A percentile compares a stretch with the other conserved stretches of the same genome.
These are phyloP conservation scores for Liriodendron chinense DNA, from an alignment of 164 flowering plant genomes.

Conservation along the genomic window DNA sequence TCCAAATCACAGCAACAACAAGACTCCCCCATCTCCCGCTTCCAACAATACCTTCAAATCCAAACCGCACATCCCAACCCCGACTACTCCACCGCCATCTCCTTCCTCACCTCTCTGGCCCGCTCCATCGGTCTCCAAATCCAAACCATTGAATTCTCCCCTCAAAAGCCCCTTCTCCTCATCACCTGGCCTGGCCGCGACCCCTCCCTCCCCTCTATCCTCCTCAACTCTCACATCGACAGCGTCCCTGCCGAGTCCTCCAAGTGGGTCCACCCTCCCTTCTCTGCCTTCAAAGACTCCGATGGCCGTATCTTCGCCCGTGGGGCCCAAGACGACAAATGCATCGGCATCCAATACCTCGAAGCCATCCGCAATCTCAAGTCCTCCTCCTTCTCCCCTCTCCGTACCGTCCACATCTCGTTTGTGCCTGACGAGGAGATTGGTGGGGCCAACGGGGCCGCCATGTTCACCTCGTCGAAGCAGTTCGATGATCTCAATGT, in stretches of 20 bases:
- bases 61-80: constrained; percentile 86
- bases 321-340: constrained; percentile 92
- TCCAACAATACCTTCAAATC: constrained; percentile 69
- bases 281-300: constrained; percentile 48
- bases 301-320: constrained; percentile 79
- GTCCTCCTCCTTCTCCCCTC: constrained; percentile 24
- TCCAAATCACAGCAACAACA: neutral
- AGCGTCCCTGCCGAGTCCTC: constrained; percentile 89
- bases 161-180: constrained; percentile 65
- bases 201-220: constrained; percentile 78
- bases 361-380: constrained; percentile 44
- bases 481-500: constrained; percentile 65
- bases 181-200: constrained; percentile 69
- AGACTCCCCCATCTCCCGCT: constrained; percentile 45
- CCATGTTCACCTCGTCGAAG: constrained; percentile 49
- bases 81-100: constrained; percentile 57
- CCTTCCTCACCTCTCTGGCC: constrained; percentile 56
- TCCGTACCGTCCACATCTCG: constrained; percentile 51
- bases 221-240: constrained; percentile 90
- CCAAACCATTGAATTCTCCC: constrained; percentile 48
- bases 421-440: constrained; percentile 94
- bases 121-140: constrained; percentile 41
- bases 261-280: constrained; percentile 83
- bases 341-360: constrained; percentile 58
- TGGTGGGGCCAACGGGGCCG: constrained; percentile 71